Evolutionary conservation across 805 yeast species (phyloP), one percentile per base, ranked within the genome.

Genomic region (Isabelozyma gotoi): DNA sequence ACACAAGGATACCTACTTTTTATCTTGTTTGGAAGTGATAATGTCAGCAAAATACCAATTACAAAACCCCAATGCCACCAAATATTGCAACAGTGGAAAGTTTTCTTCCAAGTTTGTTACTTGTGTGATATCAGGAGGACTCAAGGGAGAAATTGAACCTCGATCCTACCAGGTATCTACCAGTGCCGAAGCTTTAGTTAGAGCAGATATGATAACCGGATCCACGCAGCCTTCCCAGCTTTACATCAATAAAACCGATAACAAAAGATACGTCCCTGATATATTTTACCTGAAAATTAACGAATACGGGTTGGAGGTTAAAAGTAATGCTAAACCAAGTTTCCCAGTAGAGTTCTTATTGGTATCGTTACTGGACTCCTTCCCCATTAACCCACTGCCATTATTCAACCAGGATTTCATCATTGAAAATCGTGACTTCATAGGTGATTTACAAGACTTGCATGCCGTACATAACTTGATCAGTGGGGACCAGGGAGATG

Each of bases 61-160:
- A 15, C 67, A 69, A 46, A 72, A 79, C 55, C 87, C 89, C 15
- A 85, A 84, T 58, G 57, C 67, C 14, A 75, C 88, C 33, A 80
- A 79, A 53, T 84, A 81, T 76, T 75, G 86, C 19, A 79, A 76
- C 20, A 63, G 77, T 7, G 88, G 89, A 2, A 53, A 58, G 19
- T 94, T 79, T 60, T 86, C 96, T 12, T 90, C 97, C 7, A 88
- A 89, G 58, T 94, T 89, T 60, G 92, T 91, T 15, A 92, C 98
- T 0, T 91, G 97, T 67, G 92, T 90, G 17, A 76, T 94, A 2
- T 80, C 95, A 1, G 99, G 99, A n/a, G 95, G 96, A 50, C 59
- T 75, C 11, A 67, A 81, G 39, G 94, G 95, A 17, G 96, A 92
- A 48, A 92, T 94, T 57, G 99, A 92, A 57, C 86, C 96, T 3